These are phyloP conservation scores for Anacardium occidentale DNA, from an alignment of 345 rosid species.

Conservation along the genomic window DNA sequence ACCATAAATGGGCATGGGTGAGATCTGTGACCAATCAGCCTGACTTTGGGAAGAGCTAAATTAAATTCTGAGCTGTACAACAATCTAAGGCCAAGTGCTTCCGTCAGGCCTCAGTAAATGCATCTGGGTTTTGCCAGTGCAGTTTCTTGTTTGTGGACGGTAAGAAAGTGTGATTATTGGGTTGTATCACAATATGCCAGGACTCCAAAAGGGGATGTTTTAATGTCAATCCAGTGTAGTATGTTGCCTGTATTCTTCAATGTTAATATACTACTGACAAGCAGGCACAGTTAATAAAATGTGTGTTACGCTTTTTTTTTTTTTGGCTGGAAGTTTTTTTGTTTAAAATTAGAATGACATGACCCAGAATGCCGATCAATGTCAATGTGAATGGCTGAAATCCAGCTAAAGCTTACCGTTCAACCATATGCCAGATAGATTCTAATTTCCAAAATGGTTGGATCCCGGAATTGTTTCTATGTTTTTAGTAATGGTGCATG, in stretches of 20 bases:
- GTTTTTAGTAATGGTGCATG: background rate
- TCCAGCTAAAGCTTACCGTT: too few relatives aligned
- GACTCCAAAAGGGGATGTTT: background rate
- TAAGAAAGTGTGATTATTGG: background rate
- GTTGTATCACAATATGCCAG: background rate
- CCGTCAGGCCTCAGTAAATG: background rate
- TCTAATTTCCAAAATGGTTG: background rate
- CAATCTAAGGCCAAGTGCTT: background rate
- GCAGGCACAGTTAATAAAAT: too few relatives aligned
- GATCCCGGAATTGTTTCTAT: background rate
- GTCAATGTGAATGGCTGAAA: too few relatives aligned
- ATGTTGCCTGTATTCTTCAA: background rate
- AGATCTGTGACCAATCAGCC: slow-evolving; percentile 85
- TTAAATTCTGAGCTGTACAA: background rate
- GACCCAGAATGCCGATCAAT: too few relatives aligned
- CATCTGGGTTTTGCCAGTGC: background rate
- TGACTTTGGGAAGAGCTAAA: slow-evolving; percentile 45
- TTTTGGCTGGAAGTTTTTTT: too few relatives aligned
- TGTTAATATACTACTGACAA: too few relatives aligned
- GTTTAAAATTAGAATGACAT: too few relatives aligned
- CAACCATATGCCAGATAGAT: background rate
- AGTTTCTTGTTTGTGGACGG: background rate
- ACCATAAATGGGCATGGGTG: slow-evolving; percentile 95
- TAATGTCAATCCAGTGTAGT: background rate
- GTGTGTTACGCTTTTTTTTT: too few relatives aligned